Percentiles rank a stretch among this genome's conserved stretches.
Evolutionary conservation across 768 basidiomycete species (phyloP).

Genomic region (Termitomyces bulborhizus): DNA sequence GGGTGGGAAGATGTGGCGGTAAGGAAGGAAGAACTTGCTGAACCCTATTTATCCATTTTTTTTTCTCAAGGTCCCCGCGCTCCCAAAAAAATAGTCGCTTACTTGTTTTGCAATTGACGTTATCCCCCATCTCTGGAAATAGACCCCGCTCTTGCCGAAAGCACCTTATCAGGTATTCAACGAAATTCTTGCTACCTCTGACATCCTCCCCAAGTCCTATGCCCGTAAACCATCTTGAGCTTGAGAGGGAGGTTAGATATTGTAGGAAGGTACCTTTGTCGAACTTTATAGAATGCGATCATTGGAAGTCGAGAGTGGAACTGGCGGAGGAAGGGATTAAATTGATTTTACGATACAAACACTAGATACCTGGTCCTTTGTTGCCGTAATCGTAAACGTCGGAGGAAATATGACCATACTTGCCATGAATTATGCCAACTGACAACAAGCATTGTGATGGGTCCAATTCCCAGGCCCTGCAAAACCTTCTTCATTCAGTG

Average conservation of each 20-base stretch:
- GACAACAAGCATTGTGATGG: neutral
- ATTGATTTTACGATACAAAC: neutral
- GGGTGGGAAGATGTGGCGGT: neutral
- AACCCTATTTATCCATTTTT: neutral
- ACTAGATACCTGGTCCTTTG: neutral
- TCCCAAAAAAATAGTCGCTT: neutral
- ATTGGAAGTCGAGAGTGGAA: neutral
- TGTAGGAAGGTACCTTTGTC: neutral
- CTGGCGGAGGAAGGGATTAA: neutral
- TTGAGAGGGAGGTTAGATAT: neutral
- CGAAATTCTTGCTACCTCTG: neutral
- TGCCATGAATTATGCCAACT: neutral
- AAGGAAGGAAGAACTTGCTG: neutral
- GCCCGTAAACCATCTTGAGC: neutral
- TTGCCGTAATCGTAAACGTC: neutral
- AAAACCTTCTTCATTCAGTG: neutral
- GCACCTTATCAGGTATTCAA: neutral
- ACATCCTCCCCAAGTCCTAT: neutral
- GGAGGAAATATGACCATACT: neutral
- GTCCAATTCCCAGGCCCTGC: neutral
- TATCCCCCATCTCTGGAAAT: neutral
- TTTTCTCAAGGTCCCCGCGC: conserved; percentile 1
- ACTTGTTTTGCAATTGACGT: neutral
- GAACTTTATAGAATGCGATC: neutral
- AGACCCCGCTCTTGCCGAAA: neutral